Base-by-base conservation (phyloP, 371 early-diverging fungal species). In the Rhizopus sp. region DNA sequence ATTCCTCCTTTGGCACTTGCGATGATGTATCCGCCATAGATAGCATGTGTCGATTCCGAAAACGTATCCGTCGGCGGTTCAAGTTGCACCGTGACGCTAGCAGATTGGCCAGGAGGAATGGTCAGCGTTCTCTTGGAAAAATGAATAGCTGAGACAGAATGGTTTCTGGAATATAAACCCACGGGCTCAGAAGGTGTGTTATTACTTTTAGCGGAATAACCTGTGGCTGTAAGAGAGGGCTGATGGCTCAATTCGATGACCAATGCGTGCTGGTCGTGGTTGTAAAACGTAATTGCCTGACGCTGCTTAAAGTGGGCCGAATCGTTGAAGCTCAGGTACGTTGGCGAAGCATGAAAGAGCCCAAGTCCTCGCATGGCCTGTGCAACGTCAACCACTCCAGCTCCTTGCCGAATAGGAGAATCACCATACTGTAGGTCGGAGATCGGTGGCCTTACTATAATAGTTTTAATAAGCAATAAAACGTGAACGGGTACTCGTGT, bases 331-430 rank as follows among this genome's bases (percentile, higher is more conserved):
- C 84, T 80, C 50, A 88, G 62, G 57, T 66, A 70, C 4, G 88
- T 71, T 37, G 92, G 93, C 7, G 59, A 56, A 37, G 90, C 77
- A 9, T 72, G 50, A 15, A 83, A 73, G 29, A 74, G 68, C 6
- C 59, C 16, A 54, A 55, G 63, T 30, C 85, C 64, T 30, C 52
- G 55, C 57, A 90, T 66, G 48, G 92, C 81, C 50, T 79, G 66
- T 64, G 69, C 63, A 39, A 86, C 72, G 70, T 92, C 80, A 49
- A 92, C 66, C 17, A 89, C 64, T 47, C 90, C 93, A 42, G 88
- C 80, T 38, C 93, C 93, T 68, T 89, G 87, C 34, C 70, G 55
- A 50, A 70, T 70, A 60, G 74, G 69, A 59, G 82, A 69, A 46
- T 78, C 62, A 51, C 63, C 75, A 60, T 53, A 63, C 31, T 46